Evolutionary conservation across 495 filamentous ascomycete genomes (phyloP).

Genomic region (Durotheca rogersii): DNA sequence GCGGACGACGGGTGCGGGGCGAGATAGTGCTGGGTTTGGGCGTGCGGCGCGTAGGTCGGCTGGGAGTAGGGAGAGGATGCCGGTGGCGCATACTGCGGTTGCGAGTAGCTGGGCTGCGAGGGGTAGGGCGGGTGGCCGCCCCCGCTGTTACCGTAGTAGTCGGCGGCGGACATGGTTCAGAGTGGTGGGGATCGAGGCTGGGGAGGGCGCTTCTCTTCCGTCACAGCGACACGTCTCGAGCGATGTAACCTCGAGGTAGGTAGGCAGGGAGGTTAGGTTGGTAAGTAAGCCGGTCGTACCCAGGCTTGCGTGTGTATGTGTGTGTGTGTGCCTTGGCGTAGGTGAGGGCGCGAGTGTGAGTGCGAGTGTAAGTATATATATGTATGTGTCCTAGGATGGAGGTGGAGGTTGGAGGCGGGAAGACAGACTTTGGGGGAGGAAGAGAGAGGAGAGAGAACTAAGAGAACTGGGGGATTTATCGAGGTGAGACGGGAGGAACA

Average conservation of each 20-base stretch:
- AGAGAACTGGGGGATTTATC: too few relatives aligned
- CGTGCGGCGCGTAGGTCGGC: conserved; percentile 21
- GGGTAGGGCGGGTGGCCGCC: conserved; percentile 30
- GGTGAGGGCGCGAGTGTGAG: too few relatives aligned
- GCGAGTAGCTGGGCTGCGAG: conserved; percentile 26
- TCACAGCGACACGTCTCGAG: too few relatives aligned
- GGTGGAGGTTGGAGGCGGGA: too few relatives aligned
- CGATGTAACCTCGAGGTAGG: too few relatives aligned
- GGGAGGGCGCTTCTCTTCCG: too few relatives aligned
- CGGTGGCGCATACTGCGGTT: conserved; percentile 31
- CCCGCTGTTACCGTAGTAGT: conserved; percentile 38
- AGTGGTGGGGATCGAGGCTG: too few relatives aligned
- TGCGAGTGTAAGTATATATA: background rate
- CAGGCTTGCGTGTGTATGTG: background rate
- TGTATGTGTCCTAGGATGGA: background rate
- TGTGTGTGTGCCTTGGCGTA: too few relatives aligned
- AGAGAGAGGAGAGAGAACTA: too few relatives aligned
- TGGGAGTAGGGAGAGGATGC: conserved; percentile 29
- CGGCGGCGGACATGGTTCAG: conserved; percentile 38
- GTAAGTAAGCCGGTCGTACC: background rate
- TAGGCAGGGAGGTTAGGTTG: background rate
- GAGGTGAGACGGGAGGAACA: too few relatives aligned
- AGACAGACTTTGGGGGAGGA: too few relatives aligned
- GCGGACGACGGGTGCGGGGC: conserved; percentile 23
- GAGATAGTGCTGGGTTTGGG: conserved; percentile 15